Conservation (phyloP, 495 filamentous ascomycete species). For the Penicilliopsis zonata region DNA sequence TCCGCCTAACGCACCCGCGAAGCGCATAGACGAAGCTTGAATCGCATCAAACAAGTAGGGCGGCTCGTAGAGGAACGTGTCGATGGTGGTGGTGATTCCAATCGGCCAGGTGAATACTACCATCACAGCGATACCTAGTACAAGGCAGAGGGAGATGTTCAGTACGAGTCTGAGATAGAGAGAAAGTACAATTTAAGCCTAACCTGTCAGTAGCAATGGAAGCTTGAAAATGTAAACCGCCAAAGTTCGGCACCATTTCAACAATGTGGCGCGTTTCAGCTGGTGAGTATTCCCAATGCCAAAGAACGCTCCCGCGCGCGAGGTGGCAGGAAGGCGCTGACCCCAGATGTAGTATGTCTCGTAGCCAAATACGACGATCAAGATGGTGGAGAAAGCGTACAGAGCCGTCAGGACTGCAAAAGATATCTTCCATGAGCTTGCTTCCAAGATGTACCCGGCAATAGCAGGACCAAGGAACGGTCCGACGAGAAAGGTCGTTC, state of each 20-base stretch:
- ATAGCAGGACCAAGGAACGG: constrained; percentile 36
- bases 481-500: constrained; percentile 30
- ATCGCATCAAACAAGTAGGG: constrained; percentile 26
- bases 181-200: too few species aligned
- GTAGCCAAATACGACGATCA: constrained; percentile 33
- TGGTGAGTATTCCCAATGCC: constrained; percentile 34
- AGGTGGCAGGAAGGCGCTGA: constrained; percentile 3
- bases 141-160: neutral
- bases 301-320: constrained; percentile 28
- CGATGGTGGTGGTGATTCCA: constrained; percentile 27
- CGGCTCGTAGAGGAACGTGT: constrained; percentile 22
- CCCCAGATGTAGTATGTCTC: constrained; percentile 34
- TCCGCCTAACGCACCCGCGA: constrained; percentile 24
- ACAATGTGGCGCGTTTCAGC: constrained; percentile 11
- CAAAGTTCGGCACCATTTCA: constrained; percentile 12
- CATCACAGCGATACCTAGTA: constrained; percentile 14
- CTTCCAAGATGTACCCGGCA: constrained; percentile 25
- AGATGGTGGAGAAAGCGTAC: constrained; percentile 27
- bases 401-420: constrained; percentile 34
- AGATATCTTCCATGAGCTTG: constrained; percentile 26
- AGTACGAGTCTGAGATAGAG: neutral
- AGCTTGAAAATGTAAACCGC: constrained; percentile 22
- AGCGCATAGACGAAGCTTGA: constrained; percentile 25
- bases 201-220: constrained; percentile 19
- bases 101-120: constrained; percentile 29